Evolutionary conservation across 2,329 filamentous ascomycete genomes (phyloP).

Genomic region (Calonectria hongkongensis): DNA sequence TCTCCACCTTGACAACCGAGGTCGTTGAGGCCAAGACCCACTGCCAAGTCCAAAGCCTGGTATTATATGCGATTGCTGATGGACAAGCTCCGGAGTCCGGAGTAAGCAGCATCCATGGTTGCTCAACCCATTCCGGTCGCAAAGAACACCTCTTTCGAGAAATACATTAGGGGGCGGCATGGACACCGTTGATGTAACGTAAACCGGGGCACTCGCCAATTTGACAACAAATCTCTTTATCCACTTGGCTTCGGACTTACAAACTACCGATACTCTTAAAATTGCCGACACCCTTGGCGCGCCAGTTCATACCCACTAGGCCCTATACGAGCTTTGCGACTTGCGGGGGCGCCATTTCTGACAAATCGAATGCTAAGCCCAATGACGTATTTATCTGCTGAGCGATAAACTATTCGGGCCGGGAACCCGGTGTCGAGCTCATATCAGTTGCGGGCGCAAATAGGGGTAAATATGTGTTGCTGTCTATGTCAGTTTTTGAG

Average conservation of each 20-base stretch:
- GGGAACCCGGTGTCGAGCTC: background rate
- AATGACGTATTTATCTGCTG: background rate
- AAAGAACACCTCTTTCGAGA: too few relatives aligned
- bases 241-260: background rate
- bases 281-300: background rate
- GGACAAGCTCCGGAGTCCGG: background rate
- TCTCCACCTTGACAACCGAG: background rate
- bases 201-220: too few relatives aligned
- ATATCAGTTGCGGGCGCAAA: background rate
- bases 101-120: background rate
- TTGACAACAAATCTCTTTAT: too few relatives aligned
- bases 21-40: background rate
- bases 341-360: background rate
- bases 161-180: too few relatives aligned
- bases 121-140: background rate
- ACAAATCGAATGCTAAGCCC: background rate
- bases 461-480: background rate
- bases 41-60: background rate
- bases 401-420: background rate
- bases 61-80: background rate
- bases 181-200: too few relatives aligned
- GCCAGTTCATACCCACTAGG: background rate
- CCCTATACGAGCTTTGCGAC: background rate
- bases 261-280: background rate
- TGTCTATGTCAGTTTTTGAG: background rate